Evolutionary conservation across 78 protist species (phyloP).

Genomic region (Monosiga brevicollis): DNA sequence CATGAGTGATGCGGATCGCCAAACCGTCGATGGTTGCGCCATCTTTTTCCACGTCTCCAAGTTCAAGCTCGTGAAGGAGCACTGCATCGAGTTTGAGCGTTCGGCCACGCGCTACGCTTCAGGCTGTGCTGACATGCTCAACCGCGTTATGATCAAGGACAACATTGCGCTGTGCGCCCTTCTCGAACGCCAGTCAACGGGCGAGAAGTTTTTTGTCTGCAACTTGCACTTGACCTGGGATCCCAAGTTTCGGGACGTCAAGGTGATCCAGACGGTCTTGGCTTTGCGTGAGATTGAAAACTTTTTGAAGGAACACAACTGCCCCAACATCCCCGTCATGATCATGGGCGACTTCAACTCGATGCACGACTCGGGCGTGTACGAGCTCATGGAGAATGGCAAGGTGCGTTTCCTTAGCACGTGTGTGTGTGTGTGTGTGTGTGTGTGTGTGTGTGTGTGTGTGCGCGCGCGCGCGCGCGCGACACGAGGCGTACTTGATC

Average conservation of each 20-base stretch:
- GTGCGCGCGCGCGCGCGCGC: neutral
- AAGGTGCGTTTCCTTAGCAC: neutral
- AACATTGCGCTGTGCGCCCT: conserved; percentile 23
- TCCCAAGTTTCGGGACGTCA: conserved; percentile 37
- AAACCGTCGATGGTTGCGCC: conserved; percentile 29
- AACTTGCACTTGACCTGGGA: conserved; percentile 36
- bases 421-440: neutral
- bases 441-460: neutral
- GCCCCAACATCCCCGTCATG: neutral
- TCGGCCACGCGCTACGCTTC: neutral
- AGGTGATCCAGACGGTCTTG: conserved; percentile 18
- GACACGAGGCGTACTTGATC: too few relatives aligned
- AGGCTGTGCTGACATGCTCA: neutral
- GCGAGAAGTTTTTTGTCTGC: conserved; percentile 5
- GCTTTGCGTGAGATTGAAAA: neutral
- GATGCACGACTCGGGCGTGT: conserved; percentile 20
- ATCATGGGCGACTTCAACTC: conserved; percentile 39
- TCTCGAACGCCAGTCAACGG: neutral
- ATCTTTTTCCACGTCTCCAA: conserved; percentile 1
- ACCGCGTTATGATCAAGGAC: conserved; percentile 32
- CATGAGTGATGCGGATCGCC: neutral
- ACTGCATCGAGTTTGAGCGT: neutral
- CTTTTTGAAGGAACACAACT: neutral
- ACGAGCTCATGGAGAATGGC: conserved; percentile 14
- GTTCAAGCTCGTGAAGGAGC: conserved; percentile 3